These are phyloP conservation scores for Piedraia hortae DNA, from an alignment of 2,329 filamentous ascomycete genomes.

Conservation along the genomic window DNA sequence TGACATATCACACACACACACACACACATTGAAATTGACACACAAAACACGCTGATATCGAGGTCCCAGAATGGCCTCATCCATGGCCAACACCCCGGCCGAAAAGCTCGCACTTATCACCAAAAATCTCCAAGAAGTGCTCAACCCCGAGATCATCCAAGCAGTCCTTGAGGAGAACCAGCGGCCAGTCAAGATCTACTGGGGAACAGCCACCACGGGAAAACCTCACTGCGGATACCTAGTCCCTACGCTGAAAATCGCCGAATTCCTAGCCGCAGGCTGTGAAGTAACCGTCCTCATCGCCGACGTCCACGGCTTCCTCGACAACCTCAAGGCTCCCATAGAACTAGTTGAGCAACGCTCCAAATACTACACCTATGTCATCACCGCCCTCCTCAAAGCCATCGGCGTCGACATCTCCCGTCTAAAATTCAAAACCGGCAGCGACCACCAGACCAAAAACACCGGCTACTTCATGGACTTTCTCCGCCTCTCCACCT, in stretches of 20 bases:
- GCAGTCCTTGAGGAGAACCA: conserved; percentile 40
- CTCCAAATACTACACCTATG: conserved; percentile 55
- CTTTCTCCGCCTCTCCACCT: conserved; percentile 43
- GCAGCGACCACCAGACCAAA: conserved; percentile 26
- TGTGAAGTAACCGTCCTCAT: conserved; percentile 31
- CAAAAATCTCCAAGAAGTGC: conserved; percentile 45
- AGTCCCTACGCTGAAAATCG: conserved; percentile 58
- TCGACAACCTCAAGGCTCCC: conserved; percentile 32
- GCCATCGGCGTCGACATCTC: conserved; percentile 55
- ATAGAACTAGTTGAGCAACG: conserved; percentile 64
- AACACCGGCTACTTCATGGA: conserved; percentile 83
- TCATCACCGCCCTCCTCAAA: conserved; percentile 47
- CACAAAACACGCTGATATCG: not conserved
- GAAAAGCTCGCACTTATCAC: conserved; percentile 51
- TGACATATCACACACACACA: too few relatives aligned
- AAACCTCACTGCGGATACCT: conserved; percentile 76
- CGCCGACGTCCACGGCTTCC: conserved; percentile 35
- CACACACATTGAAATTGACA: too few relatives aligned
- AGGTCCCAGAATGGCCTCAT: not conserved
- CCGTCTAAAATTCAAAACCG: conserved; percentile 58
- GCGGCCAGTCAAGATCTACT: conserved; percentile 54
- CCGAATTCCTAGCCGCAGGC: conserved; percentile 58
- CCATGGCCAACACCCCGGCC: conserved; percentile 10
- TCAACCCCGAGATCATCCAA: conserved; percentile 65
- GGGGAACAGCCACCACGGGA: conserved; percentile 70